Evolutionary conservation across 2,329 filamentous ascomycete genomes (phyloP), one percentile per base, ranked within the genome.

Genomic region (Fusarium coffeatum): DNA sequence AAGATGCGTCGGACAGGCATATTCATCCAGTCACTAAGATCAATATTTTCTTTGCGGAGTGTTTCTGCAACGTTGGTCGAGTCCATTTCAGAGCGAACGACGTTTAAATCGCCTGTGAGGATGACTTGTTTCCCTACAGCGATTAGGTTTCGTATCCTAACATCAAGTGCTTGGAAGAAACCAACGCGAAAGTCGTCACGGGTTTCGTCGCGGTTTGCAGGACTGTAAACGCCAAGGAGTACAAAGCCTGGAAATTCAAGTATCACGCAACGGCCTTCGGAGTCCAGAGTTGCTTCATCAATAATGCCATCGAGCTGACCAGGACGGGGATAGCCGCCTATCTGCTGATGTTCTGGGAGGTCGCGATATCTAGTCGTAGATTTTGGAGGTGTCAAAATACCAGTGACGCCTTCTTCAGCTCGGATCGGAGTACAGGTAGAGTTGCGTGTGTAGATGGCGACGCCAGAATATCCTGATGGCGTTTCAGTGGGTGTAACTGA

Each of bases 191-290:
- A 99, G 68, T 92, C 89, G 72, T 94, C 91, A 27, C 96, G 88
- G 5, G 89, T 88, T 66, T 96, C 93, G 74, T 97, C 94, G 62
- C 94, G 90, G 74, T 92, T 94, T 23, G 95, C 96, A 13, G 96
- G 96, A 73, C 92, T 93, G 80, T 99, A 98, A 4, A 97, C 91
- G 6, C 95, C 96, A 53, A 99, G 88, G 18, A 99, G 86, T 7
- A 99, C 93, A 78, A 99, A 98, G 5, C 93, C 94, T 0, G 94
- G 93, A 72, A 99, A 98, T 77, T 98, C 96, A 6, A 99, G 85
- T 45, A 97, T 86, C 10, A 98, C 89, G 73, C 94, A 97, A 49
- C 96, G 91, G 1, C 96, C 96, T 83, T 99, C 96, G 0, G 93
- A 92, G 78, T 99, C 96, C 10, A 98, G 87, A 1, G 86, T 86